Base-by-base conservation (phyloP, 176 grass and related monocot species). In the Neostapfia colusana region DNA sequence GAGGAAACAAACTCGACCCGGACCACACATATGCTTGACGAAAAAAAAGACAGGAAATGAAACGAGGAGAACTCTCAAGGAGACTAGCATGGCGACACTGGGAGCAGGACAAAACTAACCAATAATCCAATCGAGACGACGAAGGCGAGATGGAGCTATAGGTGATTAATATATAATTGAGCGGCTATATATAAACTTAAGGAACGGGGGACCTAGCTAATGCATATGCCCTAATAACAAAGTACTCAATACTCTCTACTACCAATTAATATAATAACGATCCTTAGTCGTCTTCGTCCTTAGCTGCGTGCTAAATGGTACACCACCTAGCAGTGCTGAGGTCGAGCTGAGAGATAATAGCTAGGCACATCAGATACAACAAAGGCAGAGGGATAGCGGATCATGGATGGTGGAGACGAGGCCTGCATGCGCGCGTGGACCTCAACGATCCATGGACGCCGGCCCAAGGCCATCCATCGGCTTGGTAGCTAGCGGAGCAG, bases 1-100 rank as follows among this genome's bases (percentile, higher is more conserved):
- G 57, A 48, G 70, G 76, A 82, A 86, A 82, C 89, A 98, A 98
- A 85, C 89, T 92, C 89, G 84, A 86, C 79, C 87, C 91, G 48
- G 20, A 82, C 87, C 65, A 77, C 59, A 60, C 59, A 60, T 74
- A 78, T 76, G 84, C 14, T 16, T 9, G 55, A 12, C 0, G 10
- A 23, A 54, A 56, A 56, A 56, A 21, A 23, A 56, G 38, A 40
- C 38, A 40, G 38, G 38, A 40, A 6, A 23, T 2, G 20, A 58
- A 20, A 42, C 11, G n/a, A 86, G 51, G 69, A 45, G 7, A 50
- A 42, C 57, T 46, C 12, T 77, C 18, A 76, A 60, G 39, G 54
- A 60, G 34, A 42, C 46, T 49, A 49, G 7, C 7, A 4, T 15
- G 8, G 15, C 67, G 43, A 49, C 10, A 13, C 50, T 72, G 69